Evolutionary conservation across 2,329 filamentous ascomycete species (phyloP), one percentile per base, ranked within the genome.

Genomic region (Alternaria gaisen): DNA sequence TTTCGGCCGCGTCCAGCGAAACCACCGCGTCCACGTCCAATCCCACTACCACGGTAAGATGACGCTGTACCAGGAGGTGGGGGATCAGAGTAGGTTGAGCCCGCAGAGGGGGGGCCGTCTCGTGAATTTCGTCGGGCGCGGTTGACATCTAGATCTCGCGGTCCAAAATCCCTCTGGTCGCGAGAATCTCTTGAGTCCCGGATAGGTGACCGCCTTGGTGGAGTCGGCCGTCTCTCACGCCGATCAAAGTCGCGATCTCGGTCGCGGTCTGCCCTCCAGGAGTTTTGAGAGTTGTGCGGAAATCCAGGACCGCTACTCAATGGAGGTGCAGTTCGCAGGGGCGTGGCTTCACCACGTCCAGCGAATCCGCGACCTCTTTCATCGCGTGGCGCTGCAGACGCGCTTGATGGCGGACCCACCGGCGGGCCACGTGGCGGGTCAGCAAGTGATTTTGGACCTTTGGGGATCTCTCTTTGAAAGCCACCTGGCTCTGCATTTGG

Each of bases 361-460:
- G 82, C 81, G 72, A 90, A 91, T 9, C 87, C 88, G 58, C 88
- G 85, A 43, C 90, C 90, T 58, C 75, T 85, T 14, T 70, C 72
- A 48, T 77, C 75, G 32, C 91, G 86, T 14, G 88, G 90, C 30
- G 77, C 79, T 53, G 77, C 72, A 46, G 78, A 75, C 18, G 73
- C 65, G 28, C 72, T 68, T 38, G 73, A 65, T 5, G 72, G 67
- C 6, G 69, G 68, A 26, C 72, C 76, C 11, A 74, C 61, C 51
- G 75, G 71, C 40, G 78, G 75, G n/a, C 75, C 74, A 53, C 81
- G 77, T 50, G 79, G 73, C 16, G 86, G 30, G 87, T 94, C 91
- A 61, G 91, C 86, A 58, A 93, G 82, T 77, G 91, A 92, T 77
- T 94, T 93, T 11, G 93, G 93, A 0, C 91, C 93, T 57, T 93